A percentile compares a stretch with the other conserved stretches of the same genome.
These are phyloP conservation scores for Geotrichum candidum DNA, from an alignment of 1,139 yeast genomes.

Conservation along the genomic window DNA sequence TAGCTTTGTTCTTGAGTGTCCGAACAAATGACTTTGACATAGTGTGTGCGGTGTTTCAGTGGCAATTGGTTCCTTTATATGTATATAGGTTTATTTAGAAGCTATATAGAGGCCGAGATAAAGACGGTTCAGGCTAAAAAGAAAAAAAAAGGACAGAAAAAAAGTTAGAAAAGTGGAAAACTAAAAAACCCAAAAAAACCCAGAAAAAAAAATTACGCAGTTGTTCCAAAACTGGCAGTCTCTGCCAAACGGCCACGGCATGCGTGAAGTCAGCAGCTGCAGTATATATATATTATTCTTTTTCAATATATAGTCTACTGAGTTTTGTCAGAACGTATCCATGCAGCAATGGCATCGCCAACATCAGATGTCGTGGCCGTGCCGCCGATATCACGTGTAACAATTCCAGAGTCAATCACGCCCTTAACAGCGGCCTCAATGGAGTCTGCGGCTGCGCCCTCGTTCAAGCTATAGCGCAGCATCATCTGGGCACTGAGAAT, in stretches of 20 bases:
- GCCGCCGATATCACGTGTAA: conserved; percentile 79
- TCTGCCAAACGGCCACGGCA: not conserved
- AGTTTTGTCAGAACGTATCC: not conserved
- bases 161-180: not conserved
- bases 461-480: conserved; percentile 69
- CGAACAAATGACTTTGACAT: conserved; percentile 80
- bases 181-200: not conserved
- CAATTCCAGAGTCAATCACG: conserved; percentile 65
- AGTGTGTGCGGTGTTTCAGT: not conserved
- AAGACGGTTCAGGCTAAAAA: not conserved
- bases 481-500: conserved; percentile 81
- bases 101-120: not conserved
- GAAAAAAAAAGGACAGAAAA: not conserved
- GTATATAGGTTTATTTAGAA: not conserved
- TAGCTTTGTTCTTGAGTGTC: conserved; percentile 86
- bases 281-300: not conserved
- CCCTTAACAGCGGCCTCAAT: conserved; percentile 67
- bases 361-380: conserved; percentile 63
- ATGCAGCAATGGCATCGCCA: conserved; percentile 64
- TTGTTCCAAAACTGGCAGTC: not conserved
- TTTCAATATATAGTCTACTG: not conserved
- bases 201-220: not conserved
- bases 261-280: not conserved
- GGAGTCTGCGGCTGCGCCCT: conserved; percentile 63
- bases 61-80: not conserved